Percentiles rank a stretch among this genome's conserved stretches.
Evolutionary conservation across 164 flowering plant genomes (phyloP).

Genomic region (Stephania yunnanensis): DNA sequence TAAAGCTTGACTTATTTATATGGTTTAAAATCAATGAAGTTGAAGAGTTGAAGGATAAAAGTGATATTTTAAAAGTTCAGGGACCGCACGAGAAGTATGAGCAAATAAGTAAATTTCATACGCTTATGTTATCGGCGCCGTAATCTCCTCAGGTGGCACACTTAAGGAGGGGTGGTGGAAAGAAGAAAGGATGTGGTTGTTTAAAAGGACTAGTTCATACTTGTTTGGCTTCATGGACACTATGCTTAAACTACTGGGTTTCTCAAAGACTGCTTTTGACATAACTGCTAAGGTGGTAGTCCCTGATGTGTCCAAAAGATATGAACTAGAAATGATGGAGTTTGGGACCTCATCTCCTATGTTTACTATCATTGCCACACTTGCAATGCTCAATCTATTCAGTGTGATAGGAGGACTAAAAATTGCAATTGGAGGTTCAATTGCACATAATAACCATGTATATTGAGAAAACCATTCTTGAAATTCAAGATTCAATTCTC

Average conservation of each 20-base stretch:
- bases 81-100: too few species aligned
- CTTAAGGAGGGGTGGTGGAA: conserved; percentile 51
- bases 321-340: conserved; percentile 58
- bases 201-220: conserved; percentile 48
- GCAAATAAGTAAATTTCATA: conserved; percentile 11
- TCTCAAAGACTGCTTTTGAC: conserved; percentile 30
- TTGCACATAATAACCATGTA: too few species aligned
- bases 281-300: conserved; percentile 51
- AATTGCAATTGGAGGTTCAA: too few species aligned
- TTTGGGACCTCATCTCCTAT: conserved; percentile 59
- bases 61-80: too few species aligned
- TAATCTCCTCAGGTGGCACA: conserved; percentile 43
- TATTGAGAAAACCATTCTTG: too few species aligned
- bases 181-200: conserved; percentile 67
- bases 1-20: too few species aligned
- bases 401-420: conserved; percentile 29
- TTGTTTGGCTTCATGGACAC: conserved; percentile 46
- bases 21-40: too few species aligned
- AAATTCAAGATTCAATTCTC: too few species aligned
- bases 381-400: conserved; percentile 52
- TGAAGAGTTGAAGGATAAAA: too few species aligned
- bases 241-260: conserved; percentile 33
- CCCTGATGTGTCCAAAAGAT: conserved; percentile 40
- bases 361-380: conserved; percentile 44
- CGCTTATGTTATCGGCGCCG: conserved; percentile 32